These are phyloP conservation scores for Lenzites betulinus DNA, from an alignment of 768 basidiomycete genomes.

Conservation along the genomic window DNA sequence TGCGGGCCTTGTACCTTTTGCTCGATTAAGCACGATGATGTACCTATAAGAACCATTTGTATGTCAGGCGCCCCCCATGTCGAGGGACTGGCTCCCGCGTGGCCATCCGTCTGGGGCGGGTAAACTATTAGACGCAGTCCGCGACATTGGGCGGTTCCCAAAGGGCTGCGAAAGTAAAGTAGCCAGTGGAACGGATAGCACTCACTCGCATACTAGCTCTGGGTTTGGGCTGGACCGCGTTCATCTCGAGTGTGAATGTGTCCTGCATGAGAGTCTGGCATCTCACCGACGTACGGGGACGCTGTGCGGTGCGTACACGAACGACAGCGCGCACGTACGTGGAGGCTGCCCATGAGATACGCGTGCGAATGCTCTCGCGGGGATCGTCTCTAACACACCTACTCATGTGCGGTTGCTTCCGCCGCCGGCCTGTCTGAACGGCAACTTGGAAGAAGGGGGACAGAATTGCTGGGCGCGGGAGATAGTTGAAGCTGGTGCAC, in stretches of 20 bases:
- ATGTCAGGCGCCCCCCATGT: neutral
- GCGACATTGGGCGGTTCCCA: neutral
- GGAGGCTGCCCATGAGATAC: neutral
- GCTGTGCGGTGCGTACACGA: neutral
- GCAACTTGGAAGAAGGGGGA: no score
- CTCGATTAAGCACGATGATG: neutral
- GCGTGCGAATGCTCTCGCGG: neutral
- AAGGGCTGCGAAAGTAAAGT: neutral
- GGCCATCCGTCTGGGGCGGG: neutral
- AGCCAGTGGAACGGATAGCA: neutral
- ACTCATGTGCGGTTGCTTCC: no score
- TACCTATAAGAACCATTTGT: neutral
- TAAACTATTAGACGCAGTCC: neutral
- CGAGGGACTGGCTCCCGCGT: no score
- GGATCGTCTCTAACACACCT: no score
- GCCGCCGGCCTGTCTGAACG: no score
- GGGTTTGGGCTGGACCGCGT: neutral
- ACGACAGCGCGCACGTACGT: neutral
- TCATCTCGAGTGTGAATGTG: neutral
- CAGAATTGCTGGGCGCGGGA: no score
- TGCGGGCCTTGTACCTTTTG: neutral
- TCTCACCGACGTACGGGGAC: neutral
- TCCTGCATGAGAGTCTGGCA: neutral
- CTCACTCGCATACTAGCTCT: neutral
- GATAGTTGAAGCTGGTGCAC: no score